Evolutionary conservation across 1,139 yeast genomes (phyloP).

Genomic region (Kodamaea plutei): DNA sequence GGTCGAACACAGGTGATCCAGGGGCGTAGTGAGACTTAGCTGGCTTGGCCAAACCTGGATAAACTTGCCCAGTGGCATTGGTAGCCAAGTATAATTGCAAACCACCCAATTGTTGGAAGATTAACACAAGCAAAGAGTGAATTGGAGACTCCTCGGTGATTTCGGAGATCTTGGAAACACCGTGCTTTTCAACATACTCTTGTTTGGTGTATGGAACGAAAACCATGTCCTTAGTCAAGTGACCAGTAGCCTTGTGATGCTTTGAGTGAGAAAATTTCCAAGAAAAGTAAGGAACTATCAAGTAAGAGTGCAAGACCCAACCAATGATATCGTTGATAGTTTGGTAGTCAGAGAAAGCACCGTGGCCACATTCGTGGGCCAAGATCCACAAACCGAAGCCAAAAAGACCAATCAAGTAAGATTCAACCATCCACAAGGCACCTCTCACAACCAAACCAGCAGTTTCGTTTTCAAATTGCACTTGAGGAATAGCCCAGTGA

Average conservation of each 20-base stretch:
- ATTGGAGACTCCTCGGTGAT: constrained; percentile 54
- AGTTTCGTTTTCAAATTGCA: constrained; percentile 18
- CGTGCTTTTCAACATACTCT: constrained; percentile 24
- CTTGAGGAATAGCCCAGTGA: constrained; percentile 45
- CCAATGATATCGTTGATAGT: constrained; percentile 55
- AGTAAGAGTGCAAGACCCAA: constrained; percentile 56
- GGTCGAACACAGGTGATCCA: constrained; percentile 49
- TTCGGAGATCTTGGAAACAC: constrained; percentile 36
- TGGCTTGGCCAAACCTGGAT: constrained; percentile 29
- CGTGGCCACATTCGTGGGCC: constrained; percentile 68
- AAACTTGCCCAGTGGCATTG: constrained; percentile 53
- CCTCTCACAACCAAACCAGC: constrained; percentile 37
- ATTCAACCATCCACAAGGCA: constrained; percentile 53
- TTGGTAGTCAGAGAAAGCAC: constrained; percentile 55
- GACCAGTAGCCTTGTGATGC: constrained; percentile 65
- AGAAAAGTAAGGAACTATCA: constrained; percentile 57
- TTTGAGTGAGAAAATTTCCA: constrained; percentile 60
- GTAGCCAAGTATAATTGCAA: constrained; percentile 46
- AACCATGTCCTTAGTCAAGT: constrained; percentile 57
- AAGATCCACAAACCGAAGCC: constrained; percentile 59
- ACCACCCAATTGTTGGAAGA: constrained; percentile 54
- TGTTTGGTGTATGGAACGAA: constrained; percentile 54
- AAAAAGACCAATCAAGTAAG: constrained; percentile 40
- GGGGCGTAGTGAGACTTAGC: constrained; percentile 51
- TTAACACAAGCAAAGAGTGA: constrained; percentile 37